Base-by-base conservation (phyloP, 495 filamentous ascomycete species). In the Amorphotheca resinae region DNA sequence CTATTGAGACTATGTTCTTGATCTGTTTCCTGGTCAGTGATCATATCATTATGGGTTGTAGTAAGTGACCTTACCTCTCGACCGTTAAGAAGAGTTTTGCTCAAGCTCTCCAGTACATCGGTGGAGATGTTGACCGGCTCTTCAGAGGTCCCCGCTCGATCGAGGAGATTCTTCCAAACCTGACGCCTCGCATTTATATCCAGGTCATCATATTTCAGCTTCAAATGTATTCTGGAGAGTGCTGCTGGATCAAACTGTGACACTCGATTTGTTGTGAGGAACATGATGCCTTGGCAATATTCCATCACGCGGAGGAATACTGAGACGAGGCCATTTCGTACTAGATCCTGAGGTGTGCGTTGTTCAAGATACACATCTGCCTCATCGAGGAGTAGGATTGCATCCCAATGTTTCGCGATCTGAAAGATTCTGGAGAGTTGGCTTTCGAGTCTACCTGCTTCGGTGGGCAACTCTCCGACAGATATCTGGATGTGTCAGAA, bases 391-490 rank as follows among this genome's bases (percentile, higher is more conserved):
- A 71, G 56, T 2, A 71, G 43, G 4, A 71, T 49, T 12, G 56
- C 58, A 0, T 55, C 57, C 66, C 65, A 72, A 18, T 52, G 47
- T 0, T 41, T 54, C 7, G 53, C 57, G 26, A 67, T 54, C 22
- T 61, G 48, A 9, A 73, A 56, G n/a, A 73, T 62, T 0, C 50
- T 33, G 30, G 60, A 52, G 14, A 76, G 59, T 6, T 58, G 57
- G 7, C 36, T 28, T 33, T 73, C 66, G 5, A 72, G 56, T 22
- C 33, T 35, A 9, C 12, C 42, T 50, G 42, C 38, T 22, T 31
- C 17, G 28, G 18, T 28, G 5, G 12, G 11, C 18, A 53, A 43
- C 39, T 54, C 47, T 22, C 51, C 30, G 34, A 26, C 31, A 43
- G 51, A 54, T 33, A 54, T 47, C 26, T 54, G 9, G 33, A 46